Base-by-base conservation (phyloP, 2,329 filamentous ascomycete species). In the Aspergillus clavatus region DNA sequence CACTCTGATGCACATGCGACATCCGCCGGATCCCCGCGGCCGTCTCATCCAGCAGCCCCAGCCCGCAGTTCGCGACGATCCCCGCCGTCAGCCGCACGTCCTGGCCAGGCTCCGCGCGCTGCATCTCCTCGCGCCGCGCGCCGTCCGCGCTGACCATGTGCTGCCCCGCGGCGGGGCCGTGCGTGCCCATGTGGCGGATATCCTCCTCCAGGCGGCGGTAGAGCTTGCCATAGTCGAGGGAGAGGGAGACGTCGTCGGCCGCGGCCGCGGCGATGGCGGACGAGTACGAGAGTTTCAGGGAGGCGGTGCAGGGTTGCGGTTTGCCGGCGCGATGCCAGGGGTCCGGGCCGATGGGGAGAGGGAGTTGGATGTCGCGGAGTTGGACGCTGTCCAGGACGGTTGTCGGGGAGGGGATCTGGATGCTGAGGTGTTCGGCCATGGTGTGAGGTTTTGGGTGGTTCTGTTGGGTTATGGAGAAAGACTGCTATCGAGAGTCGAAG, bases 221-320 rank as follows among this genome's bases (percentile, higher is more conserved):
- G 14, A 75, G 60, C 48, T 71, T 72, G 27, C 72, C 72, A 55
- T 76, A 76, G 52, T 72, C 70, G 18, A 75, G 58, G 1, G 72
- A 72, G 10, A 69, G 57, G 10, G 63, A 67, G 43, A 75, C 68
- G 47, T 74, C 66, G 45, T 76, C 73, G 24, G 64, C 61, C 22
- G 61, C 59, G 2, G 70, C 70, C 6, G 72, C 69, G 2, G 63
- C 61, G 26, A 72, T 62, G 28, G 61, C 63, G 16, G 62, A 67
- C 4, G 68, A 68, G 46, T 72, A 70, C 12, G 69, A 67, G 35
- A 75, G 56, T 31, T 68, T 68, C 10, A 75, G 54, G 14, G 67
- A 71, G 42, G 70, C 63, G 8, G 62, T 65, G 47, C 70, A 67
- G 33, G 73, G 73, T 50, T 76, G 73, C 0, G 68, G 54, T 52